Percentiles rank a stretch among this genome's conserved stretches.
Conservation (phyloP, 768 basidiomycete genomes). For the Trametes elegans region DNA sequence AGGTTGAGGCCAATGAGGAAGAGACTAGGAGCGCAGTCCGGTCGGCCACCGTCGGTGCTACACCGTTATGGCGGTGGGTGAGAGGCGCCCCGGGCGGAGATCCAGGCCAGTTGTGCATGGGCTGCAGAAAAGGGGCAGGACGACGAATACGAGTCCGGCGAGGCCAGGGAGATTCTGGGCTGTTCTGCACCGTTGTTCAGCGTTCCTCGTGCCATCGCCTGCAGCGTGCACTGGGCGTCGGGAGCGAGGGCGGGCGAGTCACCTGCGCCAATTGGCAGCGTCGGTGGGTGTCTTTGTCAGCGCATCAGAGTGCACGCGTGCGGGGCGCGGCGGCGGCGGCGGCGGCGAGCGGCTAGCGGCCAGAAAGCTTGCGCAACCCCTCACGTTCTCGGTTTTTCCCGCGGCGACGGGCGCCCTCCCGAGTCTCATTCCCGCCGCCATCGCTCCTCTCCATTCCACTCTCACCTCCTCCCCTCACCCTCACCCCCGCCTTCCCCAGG, state of each 20-base stretch:
- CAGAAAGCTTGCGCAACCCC: constrained; percentile 19
- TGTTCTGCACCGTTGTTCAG: not conserved
- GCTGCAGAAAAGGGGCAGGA: not conserved
- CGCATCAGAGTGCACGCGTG: not conserved
- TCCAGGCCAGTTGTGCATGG: not conserved
- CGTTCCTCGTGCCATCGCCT: constrained; percentile 9
- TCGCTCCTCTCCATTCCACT: constrained; percentile 11
- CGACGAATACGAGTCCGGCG: not conserved
- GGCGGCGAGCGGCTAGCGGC: not conserved
- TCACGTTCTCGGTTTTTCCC: constrained; percentile 15
- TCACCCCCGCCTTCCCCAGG: not conserved
- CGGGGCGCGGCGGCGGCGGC: not conserved
- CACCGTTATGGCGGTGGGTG: not conserved
- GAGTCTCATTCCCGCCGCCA: constrained; percentile 13
- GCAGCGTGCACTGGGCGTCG: not conserved
- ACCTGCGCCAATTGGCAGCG: not conserved
- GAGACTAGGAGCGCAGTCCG: not conserved
- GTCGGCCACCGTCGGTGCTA: constrained; percentile 11
- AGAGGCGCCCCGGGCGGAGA: not conserved
- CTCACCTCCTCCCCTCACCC: constrained; percentile 1
- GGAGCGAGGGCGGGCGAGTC: constrained; percentile 3
- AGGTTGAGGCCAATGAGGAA: constrained; percentile 1
- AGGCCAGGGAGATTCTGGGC: not conserved
- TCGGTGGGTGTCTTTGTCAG: constrained; percentile 6
- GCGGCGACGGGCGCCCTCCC: constrained; percentile 12